These are phyloP conservation scores for Pyrenophora graminea DNA, from an alignment of 2,329 filamentous ascomycete species.

Conservation along the genomic window DNA sequence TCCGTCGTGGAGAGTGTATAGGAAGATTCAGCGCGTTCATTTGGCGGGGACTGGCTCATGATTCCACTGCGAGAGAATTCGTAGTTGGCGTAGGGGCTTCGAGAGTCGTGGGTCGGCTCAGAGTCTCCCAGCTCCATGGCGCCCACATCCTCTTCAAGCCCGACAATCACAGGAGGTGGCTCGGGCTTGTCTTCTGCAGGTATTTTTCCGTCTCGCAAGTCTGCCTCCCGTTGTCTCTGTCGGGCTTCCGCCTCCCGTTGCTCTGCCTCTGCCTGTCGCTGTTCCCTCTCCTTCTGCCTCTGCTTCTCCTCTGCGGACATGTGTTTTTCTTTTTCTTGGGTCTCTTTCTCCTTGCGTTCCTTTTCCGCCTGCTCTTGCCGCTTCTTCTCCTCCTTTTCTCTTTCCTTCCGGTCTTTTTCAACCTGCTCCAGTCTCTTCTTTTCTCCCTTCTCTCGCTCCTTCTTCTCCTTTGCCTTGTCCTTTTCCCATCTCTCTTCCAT, in stretches of 20 bases:
- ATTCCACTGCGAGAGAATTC: constrained; percentile 39
- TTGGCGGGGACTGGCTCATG: constrained; percentile 31
- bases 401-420: constrained; percentile 10
- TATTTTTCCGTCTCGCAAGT: constrained; percentile 8
- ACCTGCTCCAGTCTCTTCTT: not conserved
- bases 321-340: constrained; percentile 19
- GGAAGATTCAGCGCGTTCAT: constrained; percentile 25
- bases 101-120: constrained; percentile 4
- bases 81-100: constrained; percentile 32
- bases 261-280: constrained; percentile 9
- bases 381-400: constrained; percentile 28
- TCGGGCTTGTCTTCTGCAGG: constrained; percentile 15
- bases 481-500: constrained; percentile 53
- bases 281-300: constrained; percentile 14
- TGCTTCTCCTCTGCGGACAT: constrained; percentile 10
- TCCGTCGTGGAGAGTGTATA: constrained; percentile 29
- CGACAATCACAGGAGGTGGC: constrained; percentile 3
- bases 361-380: constrained; percentile 11
- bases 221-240: constrained; percentile 11
- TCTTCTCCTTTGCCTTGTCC: constrained; percentile 31
- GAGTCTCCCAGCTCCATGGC: constrained; percentile 25
- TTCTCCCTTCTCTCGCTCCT: constrained; percentile 32
- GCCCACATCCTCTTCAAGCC: constrained; percentile 27
- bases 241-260: constrained; percentile 20
- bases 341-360: constrained; percentile 22